These are phyloP conservation scores for Schwanniomyces yamadae DNA, from an alignment of 805 yeast species.

Conservation along the genomic window DNA sequence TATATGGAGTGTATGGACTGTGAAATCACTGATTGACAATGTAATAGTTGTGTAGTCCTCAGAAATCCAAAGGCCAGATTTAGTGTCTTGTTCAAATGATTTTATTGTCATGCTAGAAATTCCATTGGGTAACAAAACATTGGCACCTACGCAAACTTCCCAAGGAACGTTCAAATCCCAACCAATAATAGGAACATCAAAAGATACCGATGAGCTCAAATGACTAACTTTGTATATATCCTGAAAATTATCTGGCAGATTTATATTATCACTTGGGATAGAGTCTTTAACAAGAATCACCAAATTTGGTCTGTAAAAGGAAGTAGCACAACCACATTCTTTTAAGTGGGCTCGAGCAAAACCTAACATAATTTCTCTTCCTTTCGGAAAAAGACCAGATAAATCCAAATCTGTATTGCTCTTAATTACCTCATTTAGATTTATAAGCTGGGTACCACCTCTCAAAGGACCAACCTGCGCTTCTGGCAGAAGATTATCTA, in stretches of 20 bases:
- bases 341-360: conserved; percentile 40
- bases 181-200: conserved; percentile 28
- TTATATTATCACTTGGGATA: not conserved
- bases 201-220: conserved; percentile 28
- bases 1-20: conserved; percentile 34
- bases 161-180: conserved; percentile 24
- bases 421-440: conserved; percentile 16
- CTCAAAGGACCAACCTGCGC: conserved; percentile 30
- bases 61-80: conserved; percentile 5
- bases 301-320: conserved; percentile 40
- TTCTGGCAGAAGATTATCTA: conserved; percentile 7
- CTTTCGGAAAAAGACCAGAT: conserved; percentile 15
- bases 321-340: conserved; percentile 40
- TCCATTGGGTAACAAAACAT: conserved; percentile 37
- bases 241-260: not conserved
- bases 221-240: conserved; percentile 25
- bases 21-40: conserved; percentile 36
- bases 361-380: conserved; percentile 38
- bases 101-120: conserved; percentile 25
- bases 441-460: conserved; percentile 37
- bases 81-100: conserved; percentile 8
- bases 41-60: conserved; percentile 33
- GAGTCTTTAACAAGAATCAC: conserved; percentile 24
- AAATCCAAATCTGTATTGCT: conserved; percentile 15
- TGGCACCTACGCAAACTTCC: conserved; percentile 26